Conservation (phyloP, 257 asterid genomes). For the Solanum etuberosum region DNA sequence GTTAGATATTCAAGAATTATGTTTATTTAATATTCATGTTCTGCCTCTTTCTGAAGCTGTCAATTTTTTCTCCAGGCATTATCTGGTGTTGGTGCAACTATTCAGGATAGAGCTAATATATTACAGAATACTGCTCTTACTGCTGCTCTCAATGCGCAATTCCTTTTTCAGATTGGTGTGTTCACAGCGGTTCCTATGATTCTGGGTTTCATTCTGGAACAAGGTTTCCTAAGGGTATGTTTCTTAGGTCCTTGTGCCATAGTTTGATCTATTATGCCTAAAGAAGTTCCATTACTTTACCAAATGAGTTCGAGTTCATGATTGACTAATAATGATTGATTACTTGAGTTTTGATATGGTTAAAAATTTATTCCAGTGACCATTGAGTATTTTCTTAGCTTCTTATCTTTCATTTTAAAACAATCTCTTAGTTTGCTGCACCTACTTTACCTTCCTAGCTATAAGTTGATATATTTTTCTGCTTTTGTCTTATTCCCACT, state of each 20-base stretch:
- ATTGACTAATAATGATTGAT: not conserved
- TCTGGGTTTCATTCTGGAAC: slow-evolving; percentile 86
- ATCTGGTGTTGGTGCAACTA: slow-evolving; percentile 85
- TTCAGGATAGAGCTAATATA: slow-evolving; percentile 46
- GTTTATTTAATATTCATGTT: not conserved
- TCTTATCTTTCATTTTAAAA: not conserved
- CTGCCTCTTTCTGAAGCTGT: slow-evolving; percentile 1
- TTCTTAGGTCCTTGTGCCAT: not conserved
- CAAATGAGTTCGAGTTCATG: not conserved
- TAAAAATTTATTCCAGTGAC: not conserved
- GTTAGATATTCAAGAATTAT: not conserved
- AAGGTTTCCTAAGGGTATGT: slow-evolving; percentile 85
- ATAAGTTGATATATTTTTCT: not conserved
- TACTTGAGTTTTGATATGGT: not conserved
- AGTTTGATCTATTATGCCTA: not conserved
- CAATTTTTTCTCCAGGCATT: slow-evolving; percentile 49
- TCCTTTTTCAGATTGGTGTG: slow-evolving; percentile 89
- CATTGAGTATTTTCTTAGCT: not conserved
- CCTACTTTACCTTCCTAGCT: not conserved
- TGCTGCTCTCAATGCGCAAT: slow-evolving; percentile 91
- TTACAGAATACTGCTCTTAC: slow-evolving; percentile 49
- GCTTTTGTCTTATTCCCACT: not conserved
- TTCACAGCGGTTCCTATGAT: slow-evolving; percentile 94
- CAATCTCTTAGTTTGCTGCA: not conserved
- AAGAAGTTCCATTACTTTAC: not conserved